Conservation (phyloP, 139 green algal species). For the Chlorella sorokiniana region DNA sequence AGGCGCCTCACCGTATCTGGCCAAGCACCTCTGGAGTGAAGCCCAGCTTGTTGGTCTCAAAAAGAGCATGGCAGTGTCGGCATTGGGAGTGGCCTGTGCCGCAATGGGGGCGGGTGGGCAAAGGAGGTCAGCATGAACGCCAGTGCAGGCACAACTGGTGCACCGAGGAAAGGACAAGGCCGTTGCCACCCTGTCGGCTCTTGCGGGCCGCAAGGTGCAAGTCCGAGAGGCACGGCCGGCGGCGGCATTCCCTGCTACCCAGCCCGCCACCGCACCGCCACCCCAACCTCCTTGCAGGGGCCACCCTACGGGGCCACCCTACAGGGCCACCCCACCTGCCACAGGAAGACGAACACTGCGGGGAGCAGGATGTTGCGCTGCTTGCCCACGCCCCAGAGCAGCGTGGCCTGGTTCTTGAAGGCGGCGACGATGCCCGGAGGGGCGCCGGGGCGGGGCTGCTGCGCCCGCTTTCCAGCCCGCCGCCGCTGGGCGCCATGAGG, state of each 20-base stretch:
- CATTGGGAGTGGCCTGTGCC: slow-evolving; percentile 71
- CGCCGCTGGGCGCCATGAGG: neutral
- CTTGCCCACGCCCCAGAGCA: slow-evolving; percentile 60
- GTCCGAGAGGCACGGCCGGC: too few species aligned
- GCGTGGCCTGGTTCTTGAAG: slow-evolving; percentile 42
- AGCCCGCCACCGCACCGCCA: neutral
- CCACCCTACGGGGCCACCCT: too few species aligned
- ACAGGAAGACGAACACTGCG: slow-evolving; percentile 80
- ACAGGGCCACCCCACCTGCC: slow-evolving; percentile 52
- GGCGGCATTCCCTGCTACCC: too few species aligned
- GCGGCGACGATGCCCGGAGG: slow-evolving; percentile 7
- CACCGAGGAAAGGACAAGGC: too few species aligned
- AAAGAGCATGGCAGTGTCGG: slow-evolving; percentile 84
- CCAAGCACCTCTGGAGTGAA: slow-evolving; percentile 92
- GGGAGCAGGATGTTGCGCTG: slow-evolving; percentile 69
- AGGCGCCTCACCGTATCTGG: slow-evolving; percentile 64
- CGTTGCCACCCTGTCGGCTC: too few species aligned
- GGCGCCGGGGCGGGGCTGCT: neutral
- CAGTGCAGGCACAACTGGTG: neutral
- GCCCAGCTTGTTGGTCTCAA: slow-evolving; percentile 77
- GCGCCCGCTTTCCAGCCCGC: neutral
- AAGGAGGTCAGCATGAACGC: neutral
- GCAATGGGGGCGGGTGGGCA: neutral
- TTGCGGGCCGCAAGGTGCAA: too few species aligned
- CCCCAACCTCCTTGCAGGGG: too few species aligned